These are phyloP conservation scores for Phytopythium ostracodes DNA, from an alignment of 352 stramenopile species.

Conservation along the genomic window DNA sequence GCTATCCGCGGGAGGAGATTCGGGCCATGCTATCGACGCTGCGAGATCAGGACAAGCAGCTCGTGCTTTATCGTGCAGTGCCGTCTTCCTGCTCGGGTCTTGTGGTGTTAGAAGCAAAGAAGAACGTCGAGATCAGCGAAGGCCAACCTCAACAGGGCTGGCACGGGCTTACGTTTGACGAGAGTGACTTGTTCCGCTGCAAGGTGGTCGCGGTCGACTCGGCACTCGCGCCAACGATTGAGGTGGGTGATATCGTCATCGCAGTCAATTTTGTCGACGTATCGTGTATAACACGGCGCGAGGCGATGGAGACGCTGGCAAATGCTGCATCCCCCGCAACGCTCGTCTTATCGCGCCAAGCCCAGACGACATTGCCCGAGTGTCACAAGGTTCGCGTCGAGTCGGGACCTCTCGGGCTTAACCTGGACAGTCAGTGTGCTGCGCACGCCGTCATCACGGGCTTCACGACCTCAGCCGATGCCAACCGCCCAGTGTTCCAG, in stretches of 20 bases:
- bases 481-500: conserved; percentile 31
- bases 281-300: conserved; percentile 24
- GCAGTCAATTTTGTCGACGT: conserved; percentile 42
- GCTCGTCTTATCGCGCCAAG: conserved; percentile 33
- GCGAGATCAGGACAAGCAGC: conserved; percentile 47
- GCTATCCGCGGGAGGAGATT: conserved; percentile 28
- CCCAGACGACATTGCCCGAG: conserved; percentile 20
- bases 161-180: conserved; percentile 25
- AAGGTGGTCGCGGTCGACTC: conserved; percentile 25
- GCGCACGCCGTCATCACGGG: conserved; percentile 33
- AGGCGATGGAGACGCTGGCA: conserved; percentile 24
- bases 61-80: conserved; percentile 46
- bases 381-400: conserved; percentile 37
- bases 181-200: conserved; percentile 32
- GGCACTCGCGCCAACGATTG: conserved; percentile 8
- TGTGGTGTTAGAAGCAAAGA: conserved; percentile 14
- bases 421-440: conserved; percentile 32
- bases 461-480: conserved; percentile 37
- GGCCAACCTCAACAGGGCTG: background rate
- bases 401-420: conserved; percentile 41
- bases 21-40: conserved; percentile 25
- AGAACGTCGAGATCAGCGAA: background rate
- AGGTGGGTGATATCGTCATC: conserved; percentile 35
- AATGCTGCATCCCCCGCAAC: conserved; percentile 23
- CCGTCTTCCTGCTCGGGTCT: conserved; percentile 22